phyloP scores from a whole-genome alignment of 306 rosid genomes.

The Cicer yamashitae region DNA sequence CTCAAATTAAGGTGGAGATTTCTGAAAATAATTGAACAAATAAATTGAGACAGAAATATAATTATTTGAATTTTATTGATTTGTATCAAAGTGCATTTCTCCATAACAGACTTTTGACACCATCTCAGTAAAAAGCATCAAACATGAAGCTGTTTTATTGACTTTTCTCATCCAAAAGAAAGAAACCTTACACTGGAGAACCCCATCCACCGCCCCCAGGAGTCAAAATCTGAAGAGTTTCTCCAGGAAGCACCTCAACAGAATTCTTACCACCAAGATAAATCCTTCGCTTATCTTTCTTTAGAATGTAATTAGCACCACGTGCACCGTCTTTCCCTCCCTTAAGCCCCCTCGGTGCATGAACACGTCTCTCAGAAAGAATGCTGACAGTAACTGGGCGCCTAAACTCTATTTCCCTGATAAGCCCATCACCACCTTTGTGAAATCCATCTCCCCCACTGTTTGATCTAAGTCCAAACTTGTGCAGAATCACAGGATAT shows the following conservation, averaged over 20 bases:
- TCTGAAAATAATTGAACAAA: slow-evolving; percentile 22
- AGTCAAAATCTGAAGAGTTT: slow-evolving; percentile 80
- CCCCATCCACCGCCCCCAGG: slow-evolving; percentile 99
- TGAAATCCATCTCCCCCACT: slow-evolving; percentile 85
- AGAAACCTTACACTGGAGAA: slow-evolving; percentile 44
- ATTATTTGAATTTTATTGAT: slow-evolving; percentile 39
- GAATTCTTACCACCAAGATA: slow-evolving; percentile 91
- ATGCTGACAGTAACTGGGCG: slow-evolving; percentile 74
- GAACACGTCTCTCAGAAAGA: slow-evolving; percentile 94
- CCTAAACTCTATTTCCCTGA: slow-evolving; percentile 88
- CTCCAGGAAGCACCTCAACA: slow-evolving; percentile 72
- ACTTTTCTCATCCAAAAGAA: slow-evolving; percentile 21
- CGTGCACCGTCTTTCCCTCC: slow-evolving; percentile 84
- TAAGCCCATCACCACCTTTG: slow-evolving; percentile 87
- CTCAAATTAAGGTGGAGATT: slow-evolving; percentile 21
- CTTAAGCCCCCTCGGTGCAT: slow-evolving; percentile 83
- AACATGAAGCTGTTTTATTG: slow-evolving; percentile 31
- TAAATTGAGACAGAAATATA: slow-evolving; percentile 19
- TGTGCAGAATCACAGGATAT: slow-evolving; percentile 82
- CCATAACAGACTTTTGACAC: slow-evolving; percentile 11
- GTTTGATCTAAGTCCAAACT: slow-evolving; percentile 73
- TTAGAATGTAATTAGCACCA: slow-evolving; percentile 79
- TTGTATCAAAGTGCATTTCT: slow-evolving; percentile 28
- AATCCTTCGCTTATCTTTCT: slow-evolving; percentile 68
- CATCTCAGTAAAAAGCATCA: slow-evolving; percentile 34